These are phyloP conservation scores for Leccinum fibrillosum DNA, from an alignment of 768 basidiomycete genomes.

Conservation along the genomic window DNA sequence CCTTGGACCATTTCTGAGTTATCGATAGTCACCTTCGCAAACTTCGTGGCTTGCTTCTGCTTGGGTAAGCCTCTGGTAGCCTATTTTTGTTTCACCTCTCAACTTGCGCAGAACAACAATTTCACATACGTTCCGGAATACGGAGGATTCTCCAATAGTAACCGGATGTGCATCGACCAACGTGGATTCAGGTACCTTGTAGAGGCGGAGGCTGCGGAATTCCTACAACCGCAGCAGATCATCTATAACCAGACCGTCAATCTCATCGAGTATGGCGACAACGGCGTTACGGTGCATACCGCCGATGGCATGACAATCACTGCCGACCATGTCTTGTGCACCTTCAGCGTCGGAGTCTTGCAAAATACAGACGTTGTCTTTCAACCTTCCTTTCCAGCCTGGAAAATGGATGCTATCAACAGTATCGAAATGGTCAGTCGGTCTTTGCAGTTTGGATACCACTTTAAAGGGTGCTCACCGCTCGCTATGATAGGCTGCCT, in stretches of 20 bases:
- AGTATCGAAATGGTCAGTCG: too few species aligned
- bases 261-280: constrained; percentile 42
- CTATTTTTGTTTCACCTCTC: neutral
- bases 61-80: constrained; percentile 42
- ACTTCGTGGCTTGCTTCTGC: constrained; percentile 62
- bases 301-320: constrained; percentile 40
- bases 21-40: constrained; percentile 56
- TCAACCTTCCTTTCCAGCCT: constrained; percentile 46
- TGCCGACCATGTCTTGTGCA: constrained; percentile 60
- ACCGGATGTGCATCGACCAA: constrained; percentile 54
- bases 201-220: constrained; percentile 55
- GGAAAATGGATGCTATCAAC: too few species aligned
- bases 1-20: constrained; percentile 19
- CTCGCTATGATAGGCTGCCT: too few species aligned
- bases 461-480: too few species aligned
- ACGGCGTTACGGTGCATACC: constrained; percentile 47
- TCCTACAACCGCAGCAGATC: constrained; percentile 46
- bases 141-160: constrained; percentile 57
- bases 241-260: constrained; percentile 50
- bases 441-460: too few species aligned
- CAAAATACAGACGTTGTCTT: constrained; percentile 61
- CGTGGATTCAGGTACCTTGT: constrained; percentile 59
- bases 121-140: constrained; percentile 49
- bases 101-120: constrained; percentile 51
- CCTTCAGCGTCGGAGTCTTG: constrained; percentile 69